Evolutionary conservation across 2,329 filamentous ascomycete genomes (phyloP), one percentile per base, ranked within the genome.

Genomic region (Aspergillus pseudoviridinutans): DNA sequence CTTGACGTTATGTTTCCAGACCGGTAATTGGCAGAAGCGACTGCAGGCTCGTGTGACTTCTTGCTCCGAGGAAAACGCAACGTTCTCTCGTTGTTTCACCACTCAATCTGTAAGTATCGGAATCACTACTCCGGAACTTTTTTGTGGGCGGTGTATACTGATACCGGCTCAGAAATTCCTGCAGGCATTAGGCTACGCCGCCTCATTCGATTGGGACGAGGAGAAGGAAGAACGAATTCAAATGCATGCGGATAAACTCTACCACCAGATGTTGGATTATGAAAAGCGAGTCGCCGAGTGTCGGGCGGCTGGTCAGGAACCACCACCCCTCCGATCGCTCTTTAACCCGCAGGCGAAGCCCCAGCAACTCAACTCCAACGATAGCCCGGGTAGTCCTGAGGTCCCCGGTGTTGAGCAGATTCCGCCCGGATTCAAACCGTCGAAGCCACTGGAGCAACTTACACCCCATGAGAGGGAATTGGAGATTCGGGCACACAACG

Each of bases 191-290:
- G 94, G 94, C 4, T 97, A 97, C 71, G 83, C 95, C 35, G 84
- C 85, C 7, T 85, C 84, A 27, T 79, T 84, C 60, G 84, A 88
- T 49, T 84, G 87, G 24, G 79, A 87, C 8, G 77, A 82, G 0
- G 82, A 87, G 29, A 82, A 90, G 53, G 90, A 96, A 66, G 92
- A 97, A 72, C 85, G 88, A 65, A 91, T 99, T 60, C 94, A 97
- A 76, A 91, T 97, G 87, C 92, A 97, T 73, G 93, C 93, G 58
- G 94, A 99, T 77, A 85, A 85, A 61, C 81, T 99, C 44, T 99
- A 92, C 75, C 89, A 93, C 68, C 86, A 89, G 65, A 91, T 97
- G 87, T 75, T 96, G 41, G 83, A 85, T 60, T 91, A 96, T 71
- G 93, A 99, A 75, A 80, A 80, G 22, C 84, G 82, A 61, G 85